phyloP scores from a whole-genome alignment of 164 flowering plant species.

The Berberis vulgaris region DNA sequence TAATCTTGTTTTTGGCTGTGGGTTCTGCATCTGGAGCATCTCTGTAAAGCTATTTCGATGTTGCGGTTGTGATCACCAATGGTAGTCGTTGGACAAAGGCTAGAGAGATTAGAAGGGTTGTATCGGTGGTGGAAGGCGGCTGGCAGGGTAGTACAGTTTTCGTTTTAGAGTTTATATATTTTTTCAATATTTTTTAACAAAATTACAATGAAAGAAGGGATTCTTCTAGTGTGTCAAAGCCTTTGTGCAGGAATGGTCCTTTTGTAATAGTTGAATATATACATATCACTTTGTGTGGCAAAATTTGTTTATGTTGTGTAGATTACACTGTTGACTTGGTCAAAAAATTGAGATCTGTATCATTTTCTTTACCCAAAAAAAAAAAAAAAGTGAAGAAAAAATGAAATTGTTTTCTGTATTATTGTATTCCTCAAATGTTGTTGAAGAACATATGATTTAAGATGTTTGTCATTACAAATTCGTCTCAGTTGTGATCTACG shows the following conservation, averaged over 20 bases:
- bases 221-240: conserved; percentile 11
- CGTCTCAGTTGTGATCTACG: no score
- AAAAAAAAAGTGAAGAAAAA: no score
- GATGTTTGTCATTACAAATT: no score
- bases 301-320: conserved; percentile 6
- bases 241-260: conserved; percentile 17
- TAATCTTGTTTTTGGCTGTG: conserved; percentile 15
- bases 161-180: background rate
- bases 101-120: conserved; percentile 9
- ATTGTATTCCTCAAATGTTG: no score
- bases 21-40: conserved; percentile 24
- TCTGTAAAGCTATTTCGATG: conserved; percentile 33
- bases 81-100: conserved; percentile 10
- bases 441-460: no score
- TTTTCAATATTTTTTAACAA: conserved; percentile 9
- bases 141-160: conserved; percentile 7
- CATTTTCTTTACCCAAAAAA: no score
- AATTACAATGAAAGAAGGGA: conserved; percentile 13
- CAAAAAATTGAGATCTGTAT: background rate
- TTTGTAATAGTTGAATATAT: conserved; percentile 1
- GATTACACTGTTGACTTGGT: background rate
- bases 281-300: conserved; percentile 2
- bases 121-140: conserved; percentile 5
- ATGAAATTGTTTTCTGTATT: background rate
- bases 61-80: conserved; percentile 12